These are phyloP conservation scores for Diaporthe eres DNA, from an alignment of 2,329 filamentous ascomycete genomes.

Conservation along the genomic window DNA sequence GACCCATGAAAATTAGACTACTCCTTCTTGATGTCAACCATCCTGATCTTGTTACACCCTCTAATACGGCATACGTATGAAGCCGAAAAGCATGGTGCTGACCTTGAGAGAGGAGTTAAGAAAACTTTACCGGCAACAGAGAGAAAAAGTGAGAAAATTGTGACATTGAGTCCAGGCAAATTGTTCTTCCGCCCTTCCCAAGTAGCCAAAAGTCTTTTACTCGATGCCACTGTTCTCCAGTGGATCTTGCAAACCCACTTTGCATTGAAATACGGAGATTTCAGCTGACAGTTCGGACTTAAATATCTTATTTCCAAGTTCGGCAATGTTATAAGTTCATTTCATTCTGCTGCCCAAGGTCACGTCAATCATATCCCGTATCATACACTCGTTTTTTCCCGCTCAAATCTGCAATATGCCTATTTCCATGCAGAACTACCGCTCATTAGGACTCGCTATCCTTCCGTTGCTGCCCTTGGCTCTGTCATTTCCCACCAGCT, in stretches of 20 bases:
- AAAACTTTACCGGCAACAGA: too few relatives aligned
- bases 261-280: background rate
- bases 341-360: background rate
- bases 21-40: too few relatives aligned
- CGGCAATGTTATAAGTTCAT: background rate
- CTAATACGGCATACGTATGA: too few relatives aligned
- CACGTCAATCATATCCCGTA: too few relatives aligned
- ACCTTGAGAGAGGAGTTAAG: too few relatives aligned
- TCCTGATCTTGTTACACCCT: too few relatives aligned
- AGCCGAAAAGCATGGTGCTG: too few relatives aligned
- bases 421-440: background rate
- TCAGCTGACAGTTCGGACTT: background rate
- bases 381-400: background rate
- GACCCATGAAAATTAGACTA: too few relatives aligned
- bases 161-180: background rate
- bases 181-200: background rate
- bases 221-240: background rate
- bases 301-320: background rate
- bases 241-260: constrained; percentile 3
- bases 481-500: background rate
- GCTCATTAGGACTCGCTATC: background rate
- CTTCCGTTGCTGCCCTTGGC: background rate
- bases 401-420: too few relatives aligned
- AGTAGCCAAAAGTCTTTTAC: background rate
- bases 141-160: too few relatives aligned